These are phyloP conservation scores for Gentiana macrophylla DNA, from an alignment of 257 asterid genomes.

Conservation along the genomic window DNA sequence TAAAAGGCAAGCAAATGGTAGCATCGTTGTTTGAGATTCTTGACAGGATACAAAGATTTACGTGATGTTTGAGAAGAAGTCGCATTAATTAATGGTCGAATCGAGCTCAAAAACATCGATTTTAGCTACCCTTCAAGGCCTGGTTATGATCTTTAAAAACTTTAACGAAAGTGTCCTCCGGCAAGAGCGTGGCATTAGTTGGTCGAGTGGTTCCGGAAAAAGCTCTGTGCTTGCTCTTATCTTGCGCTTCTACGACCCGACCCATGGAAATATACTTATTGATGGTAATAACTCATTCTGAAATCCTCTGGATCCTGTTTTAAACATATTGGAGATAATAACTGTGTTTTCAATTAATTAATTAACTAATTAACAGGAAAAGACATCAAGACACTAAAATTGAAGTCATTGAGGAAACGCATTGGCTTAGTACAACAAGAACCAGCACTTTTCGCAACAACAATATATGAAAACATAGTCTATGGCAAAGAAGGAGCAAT, in stretches of 20 bases:
- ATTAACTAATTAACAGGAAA: too few relatives aligned
- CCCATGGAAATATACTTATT: conserved; percentile 58
- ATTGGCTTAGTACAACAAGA: too few relatives aligned
- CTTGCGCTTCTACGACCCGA: conserved; percentile 86
- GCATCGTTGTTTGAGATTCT: conserved; percentile 78
- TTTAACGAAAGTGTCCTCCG: conserved; percentile 59
- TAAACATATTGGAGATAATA: too few relatives aligned
- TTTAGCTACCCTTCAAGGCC: conserved; percentile 95
- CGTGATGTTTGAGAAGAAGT: conserved; percentile 74
- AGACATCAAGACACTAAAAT: too few relatives aligned
- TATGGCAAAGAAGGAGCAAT: too few relatives aligned
- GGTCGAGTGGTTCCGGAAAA: conserved; percentile 99
- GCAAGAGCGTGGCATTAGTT: conserved; percentile 87
- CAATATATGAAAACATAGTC: too few relatives aligned
- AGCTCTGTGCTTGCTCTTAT: conserved; percentile 83
- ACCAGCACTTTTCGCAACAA: too few relatives aligned
- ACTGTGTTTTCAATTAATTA: too few relatives aligned
- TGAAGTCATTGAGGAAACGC: too few relatives aligned
- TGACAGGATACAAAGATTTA: conserved; percentile 62
- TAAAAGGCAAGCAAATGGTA: conserved; percentile 92
- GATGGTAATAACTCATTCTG: too few relatives aligned
- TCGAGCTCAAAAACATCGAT: conserved; percentile 73
- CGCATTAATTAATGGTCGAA: conserved; percentile 45
- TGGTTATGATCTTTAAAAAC: conserved; percentile 63
- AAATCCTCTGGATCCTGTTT: too few relatives aligned